phyloP scores from a whole-genome alignment of 176 grass and related monocot species.

The Oryza glaberrima region DNA sequence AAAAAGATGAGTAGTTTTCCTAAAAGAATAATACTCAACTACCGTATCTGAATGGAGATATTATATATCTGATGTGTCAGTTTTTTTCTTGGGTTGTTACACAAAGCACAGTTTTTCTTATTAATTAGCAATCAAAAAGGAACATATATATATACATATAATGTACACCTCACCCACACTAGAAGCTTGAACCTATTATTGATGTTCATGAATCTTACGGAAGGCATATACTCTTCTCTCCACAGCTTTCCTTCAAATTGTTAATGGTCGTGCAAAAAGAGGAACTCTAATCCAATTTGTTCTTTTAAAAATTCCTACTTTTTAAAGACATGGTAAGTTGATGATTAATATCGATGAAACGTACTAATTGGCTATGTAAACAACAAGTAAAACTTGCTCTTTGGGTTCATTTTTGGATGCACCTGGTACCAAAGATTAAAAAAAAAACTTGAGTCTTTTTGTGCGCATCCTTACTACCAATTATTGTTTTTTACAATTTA shows the following conservation, averaged over 20 bases:
- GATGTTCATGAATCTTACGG: neutral
- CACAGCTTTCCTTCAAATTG: neutral
- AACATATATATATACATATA: neutral
- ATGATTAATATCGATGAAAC: neutral
- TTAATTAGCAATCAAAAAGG: conserved; percentile 5
- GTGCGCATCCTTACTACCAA: too few relatives aligned
- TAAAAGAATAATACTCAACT: neutral
- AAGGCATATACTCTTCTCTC: neutral
- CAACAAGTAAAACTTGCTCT: neutral
- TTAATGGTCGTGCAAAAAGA: conserved; percentile 5
- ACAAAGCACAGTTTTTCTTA: neutral
- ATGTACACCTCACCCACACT: neutral
- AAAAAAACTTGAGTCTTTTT: neutral
- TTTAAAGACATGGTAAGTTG: neutral
- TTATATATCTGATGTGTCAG: conserved; percentile 7
- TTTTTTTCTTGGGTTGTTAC: conserved; percentile 13
- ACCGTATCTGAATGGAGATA: conserved; percentile 2
- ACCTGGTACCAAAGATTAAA: neutral
- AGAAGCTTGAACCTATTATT: neutral
- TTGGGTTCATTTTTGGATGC: neutral
- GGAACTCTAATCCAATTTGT: neutral
- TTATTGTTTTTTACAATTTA: neutral
- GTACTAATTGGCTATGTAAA: neutral
- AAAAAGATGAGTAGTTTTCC: neutral
- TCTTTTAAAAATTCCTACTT: conserved; percentile 4